phyloP scores from a whole-genome alignment of 345 rosid genomes.

The Ricinus communis region DNA sequence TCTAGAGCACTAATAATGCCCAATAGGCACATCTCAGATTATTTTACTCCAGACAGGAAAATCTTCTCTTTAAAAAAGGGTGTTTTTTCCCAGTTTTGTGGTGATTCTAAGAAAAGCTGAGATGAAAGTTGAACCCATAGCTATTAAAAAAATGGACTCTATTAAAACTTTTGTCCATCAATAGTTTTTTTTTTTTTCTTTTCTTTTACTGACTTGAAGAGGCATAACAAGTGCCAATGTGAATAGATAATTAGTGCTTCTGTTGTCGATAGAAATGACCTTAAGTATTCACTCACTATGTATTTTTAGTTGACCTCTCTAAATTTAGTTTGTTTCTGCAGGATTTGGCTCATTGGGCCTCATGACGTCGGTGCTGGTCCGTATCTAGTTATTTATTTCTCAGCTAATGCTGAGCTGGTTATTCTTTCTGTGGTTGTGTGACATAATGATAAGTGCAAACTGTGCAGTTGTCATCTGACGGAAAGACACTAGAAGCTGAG shows the following conservation, averaged over 20 bases:
- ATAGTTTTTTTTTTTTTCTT: neutral
- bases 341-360: constrained; percentile 98
- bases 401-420: neutral
- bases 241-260: too few relatives aligned
- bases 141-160: neutral
- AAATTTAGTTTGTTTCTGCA: constrained; percentile 34
- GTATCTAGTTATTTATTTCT: constrained; percentile 26
- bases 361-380: constrained; percentile 91
- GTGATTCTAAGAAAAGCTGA: too few relatives aligned
- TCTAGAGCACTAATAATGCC: neutral
- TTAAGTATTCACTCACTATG: constrained; percentile 8
- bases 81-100: neutral
- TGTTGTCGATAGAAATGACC: neutral
- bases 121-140: neutral
- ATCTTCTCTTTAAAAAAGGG: neutral
- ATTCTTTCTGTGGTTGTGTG: constrained; percentile 1
- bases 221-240: too few relatives aligned
- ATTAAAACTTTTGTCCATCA: too few relatives aligned
- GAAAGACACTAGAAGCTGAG: constrained; percentile 92
- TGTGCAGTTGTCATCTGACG: constrained; percentile 85
- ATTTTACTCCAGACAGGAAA: neutral
- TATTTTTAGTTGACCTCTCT: neutral
- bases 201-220: too few relatives aligned
- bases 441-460: constrained; percentile 12
- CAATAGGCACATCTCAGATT: too few relatives aligned